Base-by-base conservation (phyloP, 768 basidiomycete genomes). In the Podaxis rugospora region DNA sequence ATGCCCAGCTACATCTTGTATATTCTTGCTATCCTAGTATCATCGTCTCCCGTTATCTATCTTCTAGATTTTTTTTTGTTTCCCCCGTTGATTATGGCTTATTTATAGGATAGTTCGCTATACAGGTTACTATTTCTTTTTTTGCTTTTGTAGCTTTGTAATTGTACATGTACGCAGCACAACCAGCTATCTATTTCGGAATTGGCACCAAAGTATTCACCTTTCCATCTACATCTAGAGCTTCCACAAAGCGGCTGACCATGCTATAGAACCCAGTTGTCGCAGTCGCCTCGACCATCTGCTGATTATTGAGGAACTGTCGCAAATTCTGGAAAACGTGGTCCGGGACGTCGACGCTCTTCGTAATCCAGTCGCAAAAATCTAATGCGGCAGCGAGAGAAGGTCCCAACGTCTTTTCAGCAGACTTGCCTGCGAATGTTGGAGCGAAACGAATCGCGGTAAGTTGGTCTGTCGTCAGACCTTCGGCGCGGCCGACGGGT, bases 191-290 rank as follows among this genome's bases (percentile, higher is more conserved):
- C 37, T 18, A 61, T 46, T 54, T 23, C 5, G 59, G 59, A 49
- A 49, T 55, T 11, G 82, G 80, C 5, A 82, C 79, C 10, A 69
- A 65, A 21, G 70, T 68, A 50, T 82, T 77, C 0, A 79, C 75
- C 64, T 80, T 71, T 10, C 85, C 84, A 57, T 78, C 83, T 0
- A 89, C 83, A 65, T 89, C 85, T 5, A 84, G 76, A 0, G 84
- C 78, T 11, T 86, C 73, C 25, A 88, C 74, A 64, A 88, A 82
- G 13, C 87, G 77, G 13, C 85, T 86, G 9, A 89, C 86, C 81
- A 88, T 83, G 71, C 86, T 87, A 69, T 89, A 89, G 0, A 77
- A 72, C 1, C 82, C 82, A 0, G 81, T 80, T 1, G 81, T 75
- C 53, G 81, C 77, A 1, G 80, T 77, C 13, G 80, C 82, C 67